phyloP scores from a whole-genome alignment of 2,329 filamentous ascomycete genomes.

The Aspergillus fumigatus region DNA sequence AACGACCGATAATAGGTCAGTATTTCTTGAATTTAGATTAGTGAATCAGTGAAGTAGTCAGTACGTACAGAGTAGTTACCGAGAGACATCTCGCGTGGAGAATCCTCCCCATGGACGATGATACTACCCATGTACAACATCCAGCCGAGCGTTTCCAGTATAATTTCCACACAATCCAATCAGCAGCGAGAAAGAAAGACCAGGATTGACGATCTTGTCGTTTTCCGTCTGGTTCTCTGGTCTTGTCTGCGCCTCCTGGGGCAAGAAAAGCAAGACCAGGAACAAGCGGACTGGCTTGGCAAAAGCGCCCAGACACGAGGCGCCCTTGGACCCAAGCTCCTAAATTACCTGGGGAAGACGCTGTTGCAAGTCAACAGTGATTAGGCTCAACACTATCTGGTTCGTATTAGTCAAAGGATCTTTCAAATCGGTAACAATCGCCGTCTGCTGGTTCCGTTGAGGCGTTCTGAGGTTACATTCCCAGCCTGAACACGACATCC shows the following conservation, averaged over 20 bases:
- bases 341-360: neutral
- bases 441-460: neutral
- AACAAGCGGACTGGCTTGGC: conserved; percentile 3
- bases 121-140: neutral
- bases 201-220: neutral
- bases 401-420: conserved; percentile 1
- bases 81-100: neutral
- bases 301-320: neutral
- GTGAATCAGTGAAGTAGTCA: no score
- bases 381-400: neutral
- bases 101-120: neutral
- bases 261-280: neutral
- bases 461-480: neutral
- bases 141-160: neutral
- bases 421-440: neutral
- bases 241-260: neutral
- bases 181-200: neutral
- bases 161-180: neutral
- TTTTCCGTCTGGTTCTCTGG: neutral
- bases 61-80: no score
- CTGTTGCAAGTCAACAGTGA: neutral
- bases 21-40: neutral
- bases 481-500: no score
- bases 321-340: neutral
- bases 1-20: no score